These are phyloP conservation scores for Clavispora vitiphila DNA, from an alignment of 805 yeast genomes.

Conservation along the genomic window DNA sequence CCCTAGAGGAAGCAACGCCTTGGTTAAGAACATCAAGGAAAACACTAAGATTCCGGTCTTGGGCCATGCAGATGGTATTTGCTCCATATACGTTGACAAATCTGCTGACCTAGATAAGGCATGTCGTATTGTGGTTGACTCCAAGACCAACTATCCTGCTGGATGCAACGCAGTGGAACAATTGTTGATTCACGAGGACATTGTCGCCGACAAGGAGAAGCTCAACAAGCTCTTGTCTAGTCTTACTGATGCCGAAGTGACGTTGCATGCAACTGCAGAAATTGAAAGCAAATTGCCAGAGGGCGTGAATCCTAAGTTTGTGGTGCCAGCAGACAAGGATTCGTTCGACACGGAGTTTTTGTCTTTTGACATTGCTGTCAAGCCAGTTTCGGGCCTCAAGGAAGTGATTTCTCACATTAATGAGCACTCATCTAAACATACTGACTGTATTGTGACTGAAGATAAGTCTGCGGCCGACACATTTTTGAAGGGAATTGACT, in stretches of 20 bases:
- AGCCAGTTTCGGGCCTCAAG: slow-evolving; percentile 49
- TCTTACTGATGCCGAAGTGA: slow-evolving; percentile 63
- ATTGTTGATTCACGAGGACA: slow-evolving; percentile 53
- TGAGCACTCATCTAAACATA: slow-evolving; percentile 89
- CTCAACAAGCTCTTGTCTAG: slow-evolving; percentile 26
- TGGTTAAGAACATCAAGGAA: slow-evolving; percentile 80
- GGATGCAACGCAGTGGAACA: slow-evolving; percentile 99
- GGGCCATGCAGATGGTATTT: slow-evolving; percentile 98
- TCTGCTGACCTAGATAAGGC: slow-evolving; percentile 79
- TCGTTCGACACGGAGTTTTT: slow-evolving; percentile 84
- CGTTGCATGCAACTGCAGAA: slow-evolving; percentile 61
- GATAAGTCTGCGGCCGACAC: slow-evolving; percentile 63
- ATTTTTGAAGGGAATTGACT: slow-evolving; percentile 82
- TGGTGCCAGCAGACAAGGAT: slow-evolving; percentile 49
- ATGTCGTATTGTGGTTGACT: slow-evolving; percentile 66
- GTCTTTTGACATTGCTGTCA: slow-evolving; percentile 77
- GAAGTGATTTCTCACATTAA: slow-evolving; percentile 87
- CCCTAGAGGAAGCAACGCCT: slow-evolving; percentile 95
- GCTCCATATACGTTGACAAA: slow-evolving; percentile 79
- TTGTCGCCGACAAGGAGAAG: slow-evolving; percentile 22
- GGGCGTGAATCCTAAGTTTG: slow-evolving; percentile 18
- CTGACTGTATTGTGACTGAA: slow-evolving; percentile 87
- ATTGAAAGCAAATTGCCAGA: slow-evolving; percentile 27
- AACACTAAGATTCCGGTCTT: slow-evolving; percentile 92
- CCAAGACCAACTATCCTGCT: slow-evolving; percentile 96